These are phyloP conservation scores for Albugo candida DNA, from an alignment of 352 stramenopile species.

Conservation along the genomic window DNA sequence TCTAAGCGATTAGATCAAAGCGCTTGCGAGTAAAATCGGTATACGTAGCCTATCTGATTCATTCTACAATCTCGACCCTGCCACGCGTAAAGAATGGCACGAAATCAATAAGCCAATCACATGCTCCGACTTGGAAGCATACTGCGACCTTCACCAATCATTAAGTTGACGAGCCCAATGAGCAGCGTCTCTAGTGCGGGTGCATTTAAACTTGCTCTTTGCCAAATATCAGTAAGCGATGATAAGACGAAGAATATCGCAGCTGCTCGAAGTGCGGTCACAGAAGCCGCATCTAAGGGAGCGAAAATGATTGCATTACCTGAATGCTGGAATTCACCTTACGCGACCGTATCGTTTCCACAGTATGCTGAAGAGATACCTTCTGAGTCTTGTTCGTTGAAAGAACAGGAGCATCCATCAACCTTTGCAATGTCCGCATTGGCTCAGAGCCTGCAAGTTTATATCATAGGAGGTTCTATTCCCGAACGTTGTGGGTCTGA, in stretches of 20 bases:
- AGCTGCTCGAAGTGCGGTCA: slow-evolving; percentile 33
- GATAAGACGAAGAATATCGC: slow-evolving; percentile 78
- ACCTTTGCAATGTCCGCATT: slow-evolving; percentile 77
- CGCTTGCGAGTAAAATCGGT: too few relatives aligned
- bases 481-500: slow-evolving; percentile 77
- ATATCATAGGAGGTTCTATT: slow-evolving; percentile 95
- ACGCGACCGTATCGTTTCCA: slow-evolving; percentile 93
- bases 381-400: slow-evolving; percentile 24
- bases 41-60: too few relatives aligned
- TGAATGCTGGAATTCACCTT: slow-evolving; percentile 94
- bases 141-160: too few relatives aligned
- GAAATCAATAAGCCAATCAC: too few relatives aligned
- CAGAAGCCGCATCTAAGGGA: slow-evolving; percentile 44
- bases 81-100: too few relatives aligned
- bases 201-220: slow-evolving; percentile 86
- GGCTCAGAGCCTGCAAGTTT: slow-evolving; percentile 80
- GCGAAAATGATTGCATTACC: slow-evolving; percentile 83
- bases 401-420: slow-evolving; percentile 53
- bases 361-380: slow-evolving; percentile 95
- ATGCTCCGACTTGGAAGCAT: too few relatives aligned
- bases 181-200: slow-evolving; percentile 14
- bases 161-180: slow-evolving; percentile 10
- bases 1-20: too few relatives aligned
- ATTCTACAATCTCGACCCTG: too few relatives aligned
- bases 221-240: slow-evolving; percentile 87